Percentiles rank a stretch among this genome's conserved stretches.
Evolutionary conservation across 805 yeast species (phyloP).

Genomic region (Metschnikowia bowlesiae): DNA sequence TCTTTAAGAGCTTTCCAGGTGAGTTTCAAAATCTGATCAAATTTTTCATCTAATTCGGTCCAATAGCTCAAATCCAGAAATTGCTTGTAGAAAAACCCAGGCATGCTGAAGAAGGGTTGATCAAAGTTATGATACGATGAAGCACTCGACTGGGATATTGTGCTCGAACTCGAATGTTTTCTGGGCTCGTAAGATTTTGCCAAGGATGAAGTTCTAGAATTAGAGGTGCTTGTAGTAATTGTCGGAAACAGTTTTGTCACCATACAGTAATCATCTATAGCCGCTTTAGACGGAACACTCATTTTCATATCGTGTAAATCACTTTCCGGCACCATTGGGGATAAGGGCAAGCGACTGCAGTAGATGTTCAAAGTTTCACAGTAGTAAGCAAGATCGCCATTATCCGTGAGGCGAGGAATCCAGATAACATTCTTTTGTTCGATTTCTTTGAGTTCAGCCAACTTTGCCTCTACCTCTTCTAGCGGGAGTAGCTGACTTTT

Average conservation of each 20-base stretch:
- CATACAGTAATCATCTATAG: slow-evolving; percentile 19
- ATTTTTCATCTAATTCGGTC: slow-evolving; percentile 49
- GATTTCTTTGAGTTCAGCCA: slow-evolving; percentile 19
- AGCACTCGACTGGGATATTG: slow-evolving; percentile 24
- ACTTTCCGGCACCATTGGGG: slow-evolving; percentile 19
- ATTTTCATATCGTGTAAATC: slow-evolving; percentile 18
- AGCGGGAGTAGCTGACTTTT: slow-evolving; percentile 15
- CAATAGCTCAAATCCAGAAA: slow-evolving; percentile 57
- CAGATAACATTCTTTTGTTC: slow-evolving; percentile 36
- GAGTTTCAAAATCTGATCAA: slow-evolving; percentile 45
- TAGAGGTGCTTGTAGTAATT: not conserved
- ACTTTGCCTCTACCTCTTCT: slow-evolving; percentile 28
- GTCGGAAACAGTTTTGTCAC: slow-evolving; percentile 9
- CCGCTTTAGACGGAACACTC: slow-evolving; percentile 24
- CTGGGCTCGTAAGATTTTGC: slow-evolving; percentile 27
- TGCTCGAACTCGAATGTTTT: slow-evolving; percentile 36
- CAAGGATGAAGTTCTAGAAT: slow-evolving; percentile 10
- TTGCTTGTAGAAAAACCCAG: slow-evolving; percentile 51
- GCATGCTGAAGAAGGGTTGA: slow-evolving; percentile 38
- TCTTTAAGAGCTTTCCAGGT: slow-evolving; percentile 49
- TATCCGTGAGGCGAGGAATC: slow-evolving; percentile 57
- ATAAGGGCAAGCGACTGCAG: slow-evolving; percentile 55
- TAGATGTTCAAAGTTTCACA: slow-evolving; percentile 57
- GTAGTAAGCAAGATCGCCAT: slow-evolving; percentile 54
- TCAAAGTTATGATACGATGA: slow-evolving; percentile 39